A percentile compares a stretch with the other conserved stretches of the same genome.
Conservation (phyloP, 805 yeast species). For the Candida ponderosae region DNA sequence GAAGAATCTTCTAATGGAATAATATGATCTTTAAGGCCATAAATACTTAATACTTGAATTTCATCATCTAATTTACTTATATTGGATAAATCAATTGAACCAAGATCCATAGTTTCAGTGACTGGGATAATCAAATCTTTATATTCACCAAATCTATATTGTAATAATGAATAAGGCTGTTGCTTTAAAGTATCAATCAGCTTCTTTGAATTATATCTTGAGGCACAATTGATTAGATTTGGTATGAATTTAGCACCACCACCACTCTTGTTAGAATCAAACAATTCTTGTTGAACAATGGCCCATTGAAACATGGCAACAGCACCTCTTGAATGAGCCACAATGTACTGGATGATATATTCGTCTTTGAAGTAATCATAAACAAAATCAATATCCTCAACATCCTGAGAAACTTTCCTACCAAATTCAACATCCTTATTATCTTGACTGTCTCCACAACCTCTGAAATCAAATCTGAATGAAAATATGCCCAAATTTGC, state of each 20-base stretch:
- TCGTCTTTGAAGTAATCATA: conserved; percentile 19
- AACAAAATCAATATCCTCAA: conserved; percentile 54
- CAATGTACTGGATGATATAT: conserved; percentile 47
- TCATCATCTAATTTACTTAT: conserved; percentile 35
- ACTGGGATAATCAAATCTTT: conserved; percentile 33
- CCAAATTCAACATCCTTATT: conserved; percentile 29
- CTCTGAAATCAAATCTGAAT: conserved; percentile 77
- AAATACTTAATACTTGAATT: conserved; percentile 54
- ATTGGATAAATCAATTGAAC: conserved; percentile 35
- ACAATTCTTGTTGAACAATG: conserved; percentile 30
- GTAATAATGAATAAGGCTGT: conserved; percentile 16
- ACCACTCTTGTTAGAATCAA: conserved; percentile 17
- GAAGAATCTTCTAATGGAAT: conserved; percentile 62
- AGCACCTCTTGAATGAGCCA: conserved; percentile 78
- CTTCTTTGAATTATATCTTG: conserved; percentile 52
- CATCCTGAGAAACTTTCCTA: conserved; percentile 54
- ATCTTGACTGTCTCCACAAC: conserved; percentile 70
- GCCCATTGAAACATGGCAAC: conserved; percentile 74
- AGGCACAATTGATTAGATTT: conserved; percentile 61
- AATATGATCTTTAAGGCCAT: conserved; percentile 61
- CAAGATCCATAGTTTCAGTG: conserved; percentile 44
- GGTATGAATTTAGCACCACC: conserved; percentile 43
- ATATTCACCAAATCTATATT: conserved; percentile 45
- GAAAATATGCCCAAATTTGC: conserved; percentile 58
- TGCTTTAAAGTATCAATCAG: conserved; percentile 31